Conservation (phyloP, 2,329 filamentous ascomycete species). For the Fusarium redolens region DNA sequence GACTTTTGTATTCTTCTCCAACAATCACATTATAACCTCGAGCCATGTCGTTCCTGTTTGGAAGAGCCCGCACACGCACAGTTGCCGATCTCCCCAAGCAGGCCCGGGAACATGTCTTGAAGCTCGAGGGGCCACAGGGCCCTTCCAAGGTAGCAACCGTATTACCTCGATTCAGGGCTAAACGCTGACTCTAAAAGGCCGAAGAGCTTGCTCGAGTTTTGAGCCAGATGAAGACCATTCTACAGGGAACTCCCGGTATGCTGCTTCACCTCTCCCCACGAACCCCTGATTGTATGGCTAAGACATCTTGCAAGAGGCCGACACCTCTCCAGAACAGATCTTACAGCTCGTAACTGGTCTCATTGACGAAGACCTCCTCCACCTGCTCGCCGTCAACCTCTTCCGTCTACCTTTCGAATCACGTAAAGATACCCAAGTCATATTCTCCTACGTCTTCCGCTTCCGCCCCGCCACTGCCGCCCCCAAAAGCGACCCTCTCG, state of each 20-base stretch:
- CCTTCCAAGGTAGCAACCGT: slow-evolving; percentile 57
- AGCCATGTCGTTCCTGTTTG: slow-evolving; percentile 67
- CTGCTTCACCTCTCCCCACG: slow-evolving; percentile 8
- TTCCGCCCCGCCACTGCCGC: slow-evolving; percentile 80
- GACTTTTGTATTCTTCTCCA: neutral
- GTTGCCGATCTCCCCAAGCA: slow-evolving; percentile 66
- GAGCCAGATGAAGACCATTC: slow-evolving; percentile 88
- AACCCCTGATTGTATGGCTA: slow-evolving; percentile 19
- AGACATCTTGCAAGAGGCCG: slow-evolving; percentile 71
- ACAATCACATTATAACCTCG: neutral
- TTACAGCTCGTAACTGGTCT: slow-evolving; percentile 86
- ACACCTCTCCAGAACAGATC: slow-evolving; percentile 88
- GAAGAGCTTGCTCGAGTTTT: slow-evolving; percentile 91
- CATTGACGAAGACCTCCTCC: slow-evolving; percentile 90
- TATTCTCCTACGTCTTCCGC: slow-evolving; percentile 94
- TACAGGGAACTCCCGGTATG: slow-evolving; percentile 92
- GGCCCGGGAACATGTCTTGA: slow-evolving; percentile 65
- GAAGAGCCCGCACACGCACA: slow-evolving; percentile 62
- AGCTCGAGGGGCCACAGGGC: slow-evolving; percentile 62
- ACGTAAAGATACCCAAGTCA: slow-evolving; percentile 93
- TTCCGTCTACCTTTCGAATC: slow-evolving; percentile 93
- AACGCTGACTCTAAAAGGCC: slow-evolving; percentile 61
- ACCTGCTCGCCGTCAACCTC: slow-evolving; percentile 83
- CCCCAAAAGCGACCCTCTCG: slow-evolving; percentile 79
- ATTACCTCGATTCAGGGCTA: neutral